These are phyloP conservation scores for Epipyxis sp. DNA, from an alignment of 108 stramenopile species.

Conservation along the genomic window DNA sequence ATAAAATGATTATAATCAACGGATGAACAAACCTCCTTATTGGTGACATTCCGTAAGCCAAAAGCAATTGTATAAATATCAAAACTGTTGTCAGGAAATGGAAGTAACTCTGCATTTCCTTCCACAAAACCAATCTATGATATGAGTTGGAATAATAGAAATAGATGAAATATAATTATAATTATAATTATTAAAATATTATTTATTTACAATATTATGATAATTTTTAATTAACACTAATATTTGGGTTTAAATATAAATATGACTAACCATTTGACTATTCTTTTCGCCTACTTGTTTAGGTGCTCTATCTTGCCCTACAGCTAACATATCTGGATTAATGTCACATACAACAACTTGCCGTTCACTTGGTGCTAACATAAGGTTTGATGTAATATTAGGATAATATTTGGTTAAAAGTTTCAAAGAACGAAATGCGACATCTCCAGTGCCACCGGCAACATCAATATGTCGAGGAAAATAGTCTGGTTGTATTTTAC, in stretches of 20 bases:
- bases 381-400: no score
- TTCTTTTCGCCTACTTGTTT: neutral
- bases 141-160: neutral
- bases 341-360: slow-evolving; percentile 93
- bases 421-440: neutral
- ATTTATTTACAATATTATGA: no score
- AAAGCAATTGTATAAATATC: slow-evolving; percentile 97
- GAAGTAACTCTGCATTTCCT: slow-evolving; percentile 89
- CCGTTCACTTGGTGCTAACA: neutral
- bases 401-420: neutral
- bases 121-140: slow-evolving; percentile 58
- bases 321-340: slow-evolving; percentile 90
- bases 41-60: slow-evolving; percentile 95
- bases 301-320: slow-evolving; percentile 51
- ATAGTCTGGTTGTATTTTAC: neutral
- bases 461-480: slow-evolving; percentile 65
- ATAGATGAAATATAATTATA: neutral
- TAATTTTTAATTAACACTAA: no score
- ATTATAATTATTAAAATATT: neutral
- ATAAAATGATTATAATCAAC: neutral
- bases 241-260: no score
- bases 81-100: slow-evolving; percentile 80
- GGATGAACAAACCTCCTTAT: slow-evolving; percentile 1
- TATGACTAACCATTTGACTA: neutral
- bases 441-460: slow-evolving; percentile 80